These are phyloP conservation scores for Pythium brassicae DNA, from an alignment of 352 stramenopile species.

Conservation along the genomic window DNA sequence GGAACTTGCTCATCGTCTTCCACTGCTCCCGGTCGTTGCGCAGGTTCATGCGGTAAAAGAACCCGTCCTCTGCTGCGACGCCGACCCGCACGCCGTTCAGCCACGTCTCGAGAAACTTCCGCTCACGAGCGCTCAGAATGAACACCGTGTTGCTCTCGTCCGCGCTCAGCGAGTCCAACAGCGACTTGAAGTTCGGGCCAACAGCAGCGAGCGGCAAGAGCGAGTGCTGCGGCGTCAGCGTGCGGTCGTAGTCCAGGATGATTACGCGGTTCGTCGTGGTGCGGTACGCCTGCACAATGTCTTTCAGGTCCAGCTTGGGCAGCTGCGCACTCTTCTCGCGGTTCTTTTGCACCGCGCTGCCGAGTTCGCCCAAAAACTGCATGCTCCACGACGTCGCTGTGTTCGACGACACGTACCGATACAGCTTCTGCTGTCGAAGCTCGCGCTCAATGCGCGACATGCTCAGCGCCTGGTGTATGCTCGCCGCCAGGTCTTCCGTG, in stretches of 20 bases:
- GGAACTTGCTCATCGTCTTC: constrained; percentile 86
- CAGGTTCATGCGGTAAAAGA: constrained; percentile 81
- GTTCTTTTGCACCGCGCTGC: constrained; percentile 58
- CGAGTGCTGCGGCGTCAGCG: constrained; percentile 71
- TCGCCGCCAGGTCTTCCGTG: constrained; percentile 78
- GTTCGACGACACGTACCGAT: constrained; percentile 85
- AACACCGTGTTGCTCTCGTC: constrained; percentile 75
- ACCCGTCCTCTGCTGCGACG: constrained; percentile 71
- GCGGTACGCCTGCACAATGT: constrained; percentile 63
- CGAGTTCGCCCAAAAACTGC: constrained; percentile 73
- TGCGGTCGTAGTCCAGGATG: constrained; percentile 87
- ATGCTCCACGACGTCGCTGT: constrained; percentile 82
- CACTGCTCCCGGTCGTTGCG: constrained; percentile 62
- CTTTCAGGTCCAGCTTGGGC: constrained; percentile 52
- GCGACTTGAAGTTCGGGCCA: constrained; percentile 67
- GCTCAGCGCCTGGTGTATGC: constrained; percentile 79
- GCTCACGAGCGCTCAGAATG: constrained; percentile 70
- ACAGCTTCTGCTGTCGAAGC: constrained; percentile 87
- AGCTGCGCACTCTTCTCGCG: constrained; percentile 39
- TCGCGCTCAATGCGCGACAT: constrained; percentile 82
- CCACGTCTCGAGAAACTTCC: constrained; percentile 89
- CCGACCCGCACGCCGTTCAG: constrained; percentile 67
- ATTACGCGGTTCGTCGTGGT: constrained; percentile 77
- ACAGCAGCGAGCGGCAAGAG: constrained; percentile 77
- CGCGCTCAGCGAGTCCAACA: constrained; percentile 63